These are phyloP conservation scores for Globisporangium splendens DNA, from an alignment of 352 stramenopile species.

Conservation along the genomic window DNA sequence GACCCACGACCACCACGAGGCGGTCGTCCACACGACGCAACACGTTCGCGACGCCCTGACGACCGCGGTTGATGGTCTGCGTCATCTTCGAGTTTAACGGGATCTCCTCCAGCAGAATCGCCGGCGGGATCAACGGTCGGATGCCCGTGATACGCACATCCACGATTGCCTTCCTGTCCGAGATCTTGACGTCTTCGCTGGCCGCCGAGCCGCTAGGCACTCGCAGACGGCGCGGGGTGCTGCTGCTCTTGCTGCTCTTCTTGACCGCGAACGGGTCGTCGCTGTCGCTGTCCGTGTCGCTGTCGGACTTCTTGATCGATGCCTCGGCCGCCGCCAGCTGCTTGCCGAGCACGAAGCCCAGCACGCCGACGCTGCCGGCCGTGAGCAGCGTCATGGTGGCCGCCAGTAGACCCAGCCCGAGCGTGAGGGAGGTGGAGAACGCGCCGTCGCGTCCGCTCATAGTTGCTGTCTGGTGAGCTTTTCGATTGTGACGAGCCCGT, in stretches of 20 bases:
- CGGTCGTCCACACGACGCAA: conserved; percentile 81
- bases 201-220: conserved; percentile 55
- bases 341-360: conserved; percentile 68
- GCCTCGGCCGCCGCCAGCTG: conserved; percentile 19
- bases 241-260: conserved; percentile 18
- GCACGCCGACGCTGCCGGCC: conserved; percentile 58
- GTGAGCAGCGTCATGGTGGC: conserved; percentile 75
- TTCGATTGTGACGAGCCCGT: neutral
- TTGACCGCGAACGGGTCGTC: conserved; percentile 13
- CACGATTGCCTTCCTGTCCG: conserved; percentile 82
- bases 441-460: conserved; percentile 22
- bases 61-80: conserved; percentile 75
- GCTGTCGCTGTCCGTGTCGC: conserved; percentile 12
- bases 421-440: conserved; percentile 48
- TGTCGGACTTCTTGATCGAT: conserved; percentile 7
- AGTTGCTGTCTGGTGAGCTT: neutral
- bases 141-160: conserved; percentile 87
- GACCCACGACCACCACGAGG: conserved; percentile 79
- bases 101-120: conserved; percentile 84
- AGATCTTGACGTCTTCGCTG: conserved; percentile 79
- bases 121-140: conserved; percentile 81
- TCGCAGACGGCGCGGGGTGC: conserved; percentile 38
- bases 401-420: conserved; percentile 62
- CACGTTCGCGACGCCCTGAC: conserved; percentile 71
- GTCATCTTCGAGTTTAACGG: conserved; percentile 72